phyloP scores from a whole-genome alignment of 2,329 filamentous ascomycete genomes.

The Colletotrichum tropicicola region DNA sequence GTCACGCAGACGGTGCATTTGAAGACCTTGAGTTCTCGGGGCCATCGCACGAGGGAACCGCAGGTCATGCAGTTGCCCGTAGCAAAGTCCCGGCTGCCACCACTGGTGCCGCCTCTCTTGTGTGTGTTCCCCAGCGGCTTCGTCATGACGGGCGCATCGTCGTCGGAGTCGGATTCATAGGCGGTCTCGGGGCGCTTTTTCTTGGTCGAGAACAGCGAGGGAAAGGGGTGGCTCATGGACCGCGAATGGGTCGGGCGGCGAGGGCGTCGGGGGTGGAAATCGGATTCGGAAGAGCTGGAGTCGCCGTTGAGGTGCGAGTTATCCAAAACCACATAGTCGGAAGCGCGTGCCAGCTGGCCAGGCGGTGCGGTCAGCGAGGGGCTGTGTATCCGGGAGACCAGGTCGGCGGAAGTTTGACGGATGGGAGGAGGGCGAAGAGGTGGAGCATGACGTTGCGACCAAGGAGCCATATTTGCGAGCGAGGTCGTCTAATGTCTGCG shows the following conservation, averaged over 20 bases:
- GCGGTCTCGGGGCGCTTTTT: conserved; percentile 62
- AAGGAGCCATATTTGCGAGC: conserved; percentile 43
- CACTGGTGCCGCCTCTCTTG: conserved; percentile 42
- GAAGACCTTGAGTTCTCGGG: conserved; percentile 76
- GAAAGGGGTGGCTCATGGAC: conserved; percentile 84
- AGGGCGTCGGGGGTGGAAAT: conserved; percentile 41
- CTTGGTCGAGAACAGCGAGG: conserved; percentile 71
- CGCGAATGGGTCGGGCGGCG: conserved; percentile 58
- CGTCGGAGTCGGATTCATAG: conserved; percentile 40
- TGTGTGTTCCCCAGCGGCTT: conserved; percentile 39
- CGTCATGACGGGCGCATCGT: conserved; percentile 40
- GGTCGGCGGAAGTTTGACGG: conserved; percentile 36
- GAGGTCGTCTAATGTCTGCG: conserved; percentile 30
- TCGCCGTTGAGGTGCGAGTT: conserved; percentile 40
- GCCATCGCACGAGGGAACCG: conserved; percentile 82
- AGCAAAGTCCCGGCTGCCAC: conserved; percentile 64
- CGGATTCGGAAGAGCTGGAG: conserved; percentile 56
- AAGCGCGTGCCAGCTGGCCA: conserved; percentile 32
- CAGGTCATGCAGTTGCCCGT: conserved; percentile 88
- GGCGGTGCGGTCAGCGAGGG: conserved; percentile 38
- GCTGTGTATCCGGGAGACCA: conserved; percentile 47
- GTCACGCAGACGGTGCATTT: conserved; percentile 86
- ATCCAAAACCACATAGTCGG: conserved; percentile 35
- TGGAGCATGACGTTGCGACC: conserved; percentile 34
- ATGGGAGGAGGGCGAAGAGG: conserved; percentile 28